A percentile compares a stretch with the other conserved stretches of the same genome.
These are phyloP conservation scores for Clohesyomyces aquaticus DNA, from an alignment of 495 filamentous ascomycete genomes.

Conservation along the genomic window DNA sequence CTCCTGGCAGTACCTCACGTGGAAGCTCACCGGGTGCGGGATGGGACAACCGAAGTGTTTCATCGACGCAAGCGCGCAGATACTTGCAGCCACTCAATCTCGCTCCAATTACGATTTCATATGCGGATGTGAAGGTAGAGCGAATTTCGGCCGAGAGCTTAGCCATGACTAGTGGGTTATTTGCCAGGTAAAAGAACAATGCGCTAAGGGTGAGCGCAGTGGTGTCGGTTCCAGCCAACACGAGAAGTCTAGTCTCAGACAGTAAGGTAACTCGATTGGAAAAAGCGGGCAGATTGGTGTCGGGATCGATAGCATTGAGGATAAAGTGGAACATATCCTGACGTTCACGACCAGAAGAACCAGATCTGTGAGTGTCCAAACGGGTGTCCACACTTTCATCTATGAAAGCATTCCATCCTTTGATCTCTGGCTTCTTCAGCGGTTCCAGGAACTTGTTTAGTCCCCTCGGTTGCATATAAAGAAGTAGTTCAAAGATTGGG, in stretches of 20 bases:
- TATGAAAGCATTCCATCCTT: not conserved
- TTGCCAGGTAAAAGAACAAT: slow-evolving; percentile 21
- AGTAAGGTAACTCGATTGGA: not conserved
- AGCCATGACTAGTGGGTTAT: not conserved
- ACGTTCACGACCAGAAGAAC: too few species aligned
- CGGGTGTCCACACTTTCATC: not conserved
- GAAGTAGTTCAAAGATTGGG: not conserved
- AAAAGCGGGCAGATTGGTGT: slow-evolving; percentile 39
- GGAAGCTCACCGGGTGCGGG: slow-evolving; percentile 61
- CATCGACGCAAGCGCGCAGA: slow-evolving; percentile 64
- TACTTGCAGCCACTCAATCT: slow-evolving; percentile 55
- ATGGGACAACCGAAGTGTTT: slow-evolving; percentile 68
- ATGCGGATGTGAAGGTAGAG: slow-evolving; percentile 51
- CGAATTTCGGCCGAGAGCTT: slow-evolving; percentile 18
- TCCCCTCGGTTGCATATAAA: not conserved
- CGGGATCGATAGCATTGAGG: slow-evolving; percentile 39
- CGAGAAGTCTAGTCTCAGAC: slow-evolving; percentile 37
- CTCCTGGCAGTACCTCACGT: slow-evolving; percentile 65
- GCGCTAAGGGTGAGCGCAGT: not conserved
- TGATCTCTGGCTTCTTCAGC: not conserved
- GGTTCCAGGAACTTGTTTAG: not conserved
- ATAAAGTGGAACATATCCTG: slow-evolving; percentile 48
- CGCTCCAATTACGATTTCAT: slow-evolving; percentile 52
- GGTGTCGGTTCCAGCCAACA: slow-evolving; percentile 39
- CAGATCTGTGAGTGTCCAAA: too few species aligned